Base-by-base conservation (phyloP, 805 yeast species). In the Zygosaccharomyces lentus region DNA sequence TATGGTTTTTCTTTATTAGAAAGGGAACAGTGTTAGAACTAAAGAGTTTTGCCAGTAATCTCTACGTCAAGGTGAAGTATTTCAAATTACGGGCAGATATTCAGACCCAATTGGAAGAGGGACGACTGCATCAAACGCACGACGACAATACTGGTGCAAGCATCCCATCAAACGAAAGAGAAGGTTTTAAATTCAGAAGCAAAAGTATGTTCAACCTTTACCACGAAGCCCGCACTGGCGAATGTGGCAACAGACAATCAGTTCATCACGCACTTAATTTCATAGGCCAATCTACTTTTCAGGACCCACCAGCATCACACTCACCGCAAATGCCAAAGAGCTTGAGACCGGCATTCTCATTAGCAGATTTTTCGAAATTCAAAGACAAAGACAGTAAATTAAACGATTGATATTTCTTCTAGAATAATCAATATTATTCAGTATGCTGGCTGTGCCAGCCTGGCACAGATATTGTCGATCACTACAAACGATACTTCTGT, bases 281-380 rank as follows among this genome's bases (percentile, higher is more conserved):
- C 41, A 9, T 16, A 9, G 35, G 35, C 13, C 51, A 49, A 16
- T 43, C 46, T 5, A 32, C 50, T 1, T 34, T 44, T 13, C 38
- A 41, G 6, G 17, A 23, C 16, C 16, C 43, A 9, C 40, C 52
- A 19, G 35, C 48, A 27, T 34, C 53, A 23, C 26, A 49, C 4
- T 27, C 41, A 1, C 26, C 37, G 30, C 49, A 43, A 29, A 35
- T 35, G 30, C 15, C 49, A 15, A 45, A 38, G 24, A 49, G 48
- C 23, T 41, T 56, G 34, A 49, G 57, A 31, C 49, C 60, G 4
- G 56, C 57, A 9, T 57, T 59, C 35, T 59, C 62, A 0, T 34
- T 63, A 36, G 59, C 67, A 1, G 67, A 63, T 42, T 63, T 63
- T 39, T 59, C 63, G 9, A 60, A 58, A 36, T 61, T 57, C 37